phyloP scores from a whole-genome alignment of 2,329 filamentous ascomycete species.

The Penicillium rolfsii region DNA sequence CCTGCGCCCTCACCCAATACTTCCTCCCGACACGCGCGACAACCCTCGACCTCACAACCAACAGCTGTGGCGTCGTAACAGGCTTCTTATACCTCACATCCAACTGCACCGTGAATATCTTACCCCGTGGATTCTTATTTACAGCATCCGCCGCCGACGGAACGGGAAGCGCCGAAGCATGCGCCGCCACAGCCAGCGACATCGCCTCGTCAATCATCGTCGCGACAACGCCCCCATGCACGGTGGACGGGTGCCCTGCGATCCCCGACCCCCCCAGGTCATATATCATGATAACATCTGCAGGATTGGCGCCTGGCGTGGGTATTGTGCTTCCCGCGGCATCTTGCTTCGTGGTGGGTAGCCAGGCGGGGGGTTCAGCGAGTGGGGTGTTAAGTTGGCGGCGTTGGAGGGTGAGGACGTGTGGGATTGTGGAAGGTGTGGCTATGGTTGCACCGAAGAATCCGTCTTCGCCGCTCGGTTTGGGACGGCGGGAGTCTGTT shows the following conservation, averaged over 20 bases:
- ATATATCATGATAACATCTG: slow-evolving; percentile 45
- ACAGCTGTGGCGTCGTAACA: slow-evolving; percentile 40
- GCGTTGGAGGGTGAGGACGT: slow-evolving; percentile 45
- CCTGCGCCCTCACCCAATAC: slow-evolving; percentile 46
- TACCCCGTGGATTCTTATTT: slow-evolving; percentile 32
- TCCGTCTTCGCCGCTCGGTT: slow-evolving; percentile 49
- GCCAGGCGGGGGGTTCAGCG: slow-evolving; percentile 29
- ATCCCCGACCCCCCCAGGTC: slow-evolving; percentile 42
- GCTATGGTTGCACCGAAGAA: slow-evolving; percentile 47
- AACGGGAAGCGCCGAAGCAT: slow-evolving; percentile 23
- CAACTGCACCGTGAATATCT: slow-evolving; percentile 46
- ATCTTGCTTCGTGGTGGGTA: slow-evolving; percentile 30
- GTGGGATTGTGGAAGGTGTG: slow-evolving; percentile 46
- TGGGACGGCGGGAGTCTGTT: slow-evolving; percentile 46
- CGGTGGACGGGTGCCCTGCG: slow-evolving; percentile 44
- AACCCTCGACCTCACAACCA: slow-evolving; percentile 44
- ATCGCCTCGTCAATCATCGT: slow-evolving; percentile 51
- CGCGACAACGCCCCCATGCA: slow-evolving; percentile 47
- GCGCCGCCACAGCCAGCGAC: slow-evolving; percentile 44
- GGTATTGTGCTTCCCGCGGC: slow-evolving; percentile 29
- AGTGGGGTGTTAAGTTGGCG: slow-evolving; percentile 31
- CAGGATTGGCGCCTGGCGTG: slow-evolving; percentile 30
- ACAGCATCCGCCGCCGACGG: neutral
- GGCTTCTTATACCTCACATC: slow-evolving; percentile 47
- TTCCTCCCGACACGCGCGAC: slow-evolving; percentile 44